Base-by-base conservation (phyloP, 2,329 filamentous ascomycete genomes). In the Colletotrichum sp. region DNA sequence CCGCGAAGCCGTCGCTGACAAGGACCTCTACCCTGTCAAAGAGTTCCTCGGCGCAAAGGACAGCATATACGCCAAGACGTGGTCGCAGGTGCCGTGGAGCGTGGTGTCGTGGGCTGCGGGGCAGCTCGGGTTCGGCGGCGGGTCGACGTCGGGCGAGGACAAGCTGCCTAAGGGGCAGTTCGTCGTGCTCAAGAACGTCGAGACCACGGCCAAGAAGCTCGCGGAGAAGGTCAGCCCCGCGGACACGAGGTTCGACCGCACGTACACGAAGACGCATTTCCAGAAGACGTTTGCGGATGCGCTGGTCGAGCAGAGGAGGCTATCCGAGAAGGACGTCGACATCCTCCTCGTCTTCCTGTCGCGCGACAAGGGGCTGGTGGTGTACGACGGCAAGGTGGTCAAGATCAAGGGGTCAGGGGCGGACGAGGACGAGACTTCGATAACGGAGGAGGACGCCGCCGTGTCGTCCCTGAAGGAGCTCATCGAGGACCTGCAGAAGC, bases 401-500 rank as follows among this genome's bases (percentile, higher is more conserved):
- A 96, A 95, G 82, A 93, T 99, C 83, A 93, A 91, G 80, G 84
- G 85, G 1, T 82, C 89, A 0, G 86, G 88, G 5, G 80, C 79
- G 8, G 75, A 81, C 5, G 80, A 78, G 8, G 88, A 91, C 68
- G 84, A 86, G 60, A 75, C 81, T 1, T 79, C 80, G 0, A 93
- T 99, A 78, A 95, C 94, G 1, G 88, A 93, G 73, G 94, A 98
- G 80, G 97, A 99, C 85, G 87, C 89, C 6, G 94, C 95, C 1
- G 95, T 98, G 77, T 96, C 96, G 2, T 94, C 94, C 22, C 90
- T 99, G 12, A 96, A 96, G 81, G 92, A 94, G 30, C 89, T 98
- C 13, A 93, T 96, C 32, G 88, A 91, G 55, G 93, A 94, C 67
- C 89, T 99, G 18, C 93, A 94, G 77, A 90, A 93, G 24, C 92